Evolutionary conservation across 1,284 basidiomycete genomes (phyloP).

Genomic region (Fomitopsis palustris): DNA sequence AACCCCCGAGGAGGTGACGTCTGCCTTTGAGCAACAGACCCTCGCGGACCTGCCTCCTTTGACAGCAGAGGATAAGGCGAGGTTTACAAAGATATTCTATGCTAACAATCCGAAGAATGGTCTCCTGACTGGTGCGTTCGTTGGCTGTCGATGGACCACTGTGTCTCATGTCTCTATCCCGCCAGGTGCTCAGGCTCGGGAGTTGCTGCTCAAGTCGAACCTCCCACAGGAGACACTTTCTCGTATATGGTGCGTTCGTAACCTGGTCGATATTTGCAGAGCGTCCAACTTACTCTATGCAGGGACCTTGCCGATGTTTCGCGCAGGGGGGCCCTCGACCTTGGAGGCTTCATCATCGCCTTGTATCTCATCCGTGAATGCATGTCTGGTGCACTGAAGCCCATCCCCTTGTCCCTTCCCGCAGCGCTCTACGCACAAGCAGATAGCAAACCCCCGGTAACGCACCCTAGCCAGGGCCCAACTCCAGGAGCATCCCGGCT

Average conservation of each 20-base stretch:
- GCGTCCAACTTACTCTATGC: background rate
- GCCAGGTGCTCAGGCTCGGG: slow-evolving; percentile 80
- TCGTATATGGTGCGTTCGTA: slow-evolving; percentile 78
- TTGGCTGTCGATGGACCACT: background rate
- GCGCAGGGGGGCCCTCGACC: slow-evolving; percentile 84
- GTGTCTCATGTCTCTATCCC: background rate
- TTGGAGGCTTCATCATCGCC: slow-evolving; percentile 90
- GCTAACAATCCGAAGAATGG: slow-evolving; percentile 70
- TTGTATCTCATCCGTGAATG: slow-evolving; percentile 93
- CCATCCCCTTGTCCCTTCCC: slow-evolving; percentile 77
- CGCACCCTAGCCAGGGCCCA: background rate
- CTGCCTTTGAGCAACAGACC: slow-evolving; percentile 1
- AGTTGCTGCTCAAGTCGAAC: slow-evolving; percentile 91
- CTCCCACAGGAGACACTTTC: slow-evolving; percentile 84
- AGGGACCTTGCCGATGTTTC: slow-evolving; percentile 97
- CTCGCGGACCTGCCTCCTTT: slow-evolving; percentile 46
- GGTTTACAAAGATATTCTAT: slow-evolving; percentile 79
- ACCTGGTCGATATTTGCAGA: no score
- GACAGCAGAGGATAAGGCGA: slow-evolving; percentile 73
- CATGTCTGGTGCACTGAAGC: slow-evolving; percentile 78
- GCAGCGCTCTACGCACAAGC: slow-evolving; percentile 86
- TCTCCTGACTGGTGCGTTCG: slow-evolving; percentile 61
- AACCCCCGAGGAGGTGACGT: slow-evolving; percentile 27
- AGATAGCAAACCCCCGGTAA: slow-evolving; percentile 19
- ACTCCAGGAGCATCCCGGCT: slow-evolving; percentile 6